phyloP scores from a whole-genome alignment of 192 early-diverging fungal species.

The Lobosporangium transversale region DNA sequence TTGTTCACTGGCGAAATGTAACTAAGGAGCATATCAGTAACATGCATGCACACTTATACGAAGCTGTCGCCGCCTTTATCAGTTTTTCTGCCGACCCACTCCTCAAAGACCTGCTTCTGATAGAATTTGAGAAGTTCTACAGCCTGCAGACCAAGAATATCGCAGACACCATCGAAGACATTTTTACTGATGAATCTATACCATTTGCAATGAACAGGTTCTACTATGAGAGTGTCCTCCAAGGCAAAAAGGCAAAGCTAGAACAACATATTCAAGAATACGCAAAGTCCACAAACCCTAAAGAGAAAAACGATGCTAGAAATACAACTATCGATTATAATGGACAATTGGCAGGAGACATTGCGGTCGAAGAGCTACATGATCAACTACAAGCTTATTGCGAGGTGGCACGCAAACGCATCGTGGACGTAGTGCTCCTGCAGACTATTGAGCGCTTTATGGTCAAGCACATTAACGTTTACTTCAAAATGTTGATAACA shows the following conservation, averaged over 20 bases:
- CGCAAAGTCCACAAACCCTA: background rate
- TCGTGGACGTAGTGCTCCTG: constrained; percentile 33
- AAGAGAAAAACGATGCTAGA: background rate
- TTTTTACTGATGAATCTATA: constrained; percentile 16
- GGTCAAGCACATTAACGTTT: constrained; percentile 17
- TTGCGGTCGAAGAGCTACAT: background rate
- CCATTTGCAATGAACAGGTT: constrained; percentile 27
- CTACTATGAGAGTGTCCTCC: constrained; percentile 12
- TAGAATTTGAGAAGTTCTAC: constrained; percentile 29
- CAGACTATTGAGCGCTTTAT: constrained; percentile 36
- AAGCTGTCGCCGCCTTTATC: constrained; percentile 14
- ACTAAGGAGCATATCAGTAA: constrained; percentile 11
- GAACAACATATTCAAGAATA: background rate
- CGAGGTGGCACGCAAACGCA: constrained; percentile 18
- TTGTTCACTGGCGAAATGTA: constrained; percentile 9
- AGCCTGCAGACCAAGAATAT: constrained; percentile 16
- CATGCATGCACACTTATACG: constrained; percentile 18
- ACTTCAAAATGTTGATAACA: constrained; percentile 24
- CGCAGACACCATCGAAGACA: constrained; percentile 8
- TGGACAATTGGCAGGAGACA: constrained; percentile 4
- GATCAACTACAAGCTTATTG: constrained; percentile 7
- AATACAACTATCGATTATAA: constrained; percentile 23
- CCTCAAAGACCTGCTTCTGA: constrained; percentile 11
- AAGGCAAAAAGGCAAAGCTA: constrained; percentile 5
- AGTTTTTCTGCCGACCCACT: constrained; percentile 8